Evolutionary conservation across 257 asterid genomes (phyloP), one percentile per base, ranked within the genome.

Genomic region (Solanum neorickii): DNA sequence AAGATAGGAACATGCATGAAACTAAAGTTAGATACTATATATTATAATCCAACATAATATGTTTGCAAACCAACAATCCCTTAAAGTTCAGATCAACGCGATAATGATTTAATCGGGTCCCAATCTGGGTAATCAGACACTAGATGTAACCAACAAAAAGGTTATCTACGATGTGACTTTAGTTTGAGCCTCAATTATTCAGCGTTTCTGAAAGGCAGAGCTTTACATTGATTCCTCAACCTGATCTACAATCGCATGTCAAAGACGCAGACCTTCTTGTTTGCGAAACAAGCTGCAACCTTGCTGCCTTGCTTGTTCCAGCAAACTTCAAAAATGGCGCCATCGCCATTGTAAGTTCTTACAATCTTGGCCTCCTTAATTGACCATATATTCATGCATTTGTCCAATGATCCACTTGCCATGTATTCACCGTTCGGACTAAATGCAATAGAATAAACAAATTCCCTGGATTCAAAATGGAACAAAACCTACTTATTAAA

Each of bases 331-430:
- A 47, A 47, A 47, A 47, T 47, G 7, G 8, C 2, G 20, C 98
- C 98, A 52, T 91, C 91, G 14, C 99, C 99, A 5, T 76, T 90
- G 93, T 93, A 97, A 3, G 96, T 95, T 89, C 87, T 95, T 91
- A 97, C 98, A 35, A 97, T 91, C 94, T 86, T 94, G 62, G 95
- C 97, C 89, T 97, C 99, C 93, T 96, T 96, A 87, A 97, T 95
- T 12, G 99, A 97, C 99, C 99, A 97, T 82, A 96, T 92, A 83
- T 94, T 94, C 91, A 97, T 49, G 90, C 98, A 92, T 91, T 92
- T 97, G 87, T 97, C 99, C 74, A 96, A 92, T 73, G 98, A 96
- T 62, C 99, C 99, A 82, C 98, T 96, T 1, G 99, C 99, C 90
- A 96, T 73, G 89, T 93, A 97, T 93, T 95, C 95, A 1, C 97